Conservation (phyloP, 2,329 filamentous ascomycete species). For the Chaetomium strumarium region DNA sequence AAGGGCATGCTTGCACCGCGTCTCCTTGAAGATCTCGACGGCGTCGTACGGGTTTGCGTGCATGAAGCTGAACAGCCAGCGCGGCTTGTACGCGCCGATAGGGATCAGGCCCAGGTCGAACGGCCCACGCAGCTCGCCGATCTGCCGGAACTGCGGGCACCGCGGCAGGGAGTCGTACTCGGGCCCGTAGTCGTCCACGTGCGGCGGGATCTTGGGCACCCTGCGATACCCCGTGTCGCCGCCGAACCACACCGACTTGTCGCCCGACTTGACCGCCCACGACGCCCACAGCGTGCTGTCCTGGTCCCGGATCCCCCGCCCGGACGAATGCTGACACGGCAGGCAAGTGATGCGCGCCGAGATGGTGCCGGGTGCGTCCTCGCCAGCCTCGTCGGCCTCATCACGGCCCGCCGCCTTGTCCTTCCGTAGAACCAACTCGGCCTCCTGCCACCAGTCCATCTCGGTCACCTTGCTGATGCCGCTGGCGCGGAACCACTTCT, state of each 20-base stretch:
- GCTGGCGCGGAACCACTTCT: slow-evolving; percentile 68
- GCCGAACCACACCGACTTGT: slow-evolving; percentile 77
- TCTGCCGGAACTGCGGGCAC: slow-evolving; percentile 80
- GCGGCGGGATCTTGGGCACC: slow-evolving; percentile 59
- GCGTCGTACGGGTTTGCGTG: slow-evolving; percentile 83
- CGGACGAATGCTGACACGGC: slow-evolving; percentile 78
- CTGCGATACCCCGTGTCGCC: slow-evolving; percentile 87
- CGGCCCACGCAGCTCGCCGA: slow-evolving; percentile 72
- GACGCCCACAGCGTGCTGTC: slow-evolving; percentile 79
- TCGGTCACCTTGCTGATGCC: slow-evolving; percentile 77
- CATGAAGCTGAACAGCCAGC: slow-evolving; percentile 68
- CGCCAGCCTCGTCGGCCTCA: slow-evolving; percentile 25
- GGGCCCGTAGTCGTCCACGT: slow-evolving; percentile 63
- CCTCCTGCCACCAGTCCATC: slow-evolving; percentile 91
- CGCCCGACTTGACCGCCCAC: slow-evolving; percentile 71
- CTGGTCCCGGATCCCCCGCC: slow-evolving; percentile 62
- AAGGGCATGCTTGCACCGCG: slow-evolving; percentile 68
- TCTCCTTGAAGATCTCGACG: slow-evolving; percentile 85
- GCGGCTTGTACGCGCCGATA: slow-evolving; percentile 80
- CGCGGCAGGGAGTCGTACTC: slow-evolving; percentile 61
- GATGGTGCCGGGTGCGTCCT: slow-evolving; percentile 44
- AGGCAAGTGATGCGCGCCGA: slow-evolving; percentile 69
- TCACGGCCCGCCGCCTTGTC: slow-evolving; percentile 17
- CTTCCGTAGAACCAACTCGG: slow-evolving; percentile 57
- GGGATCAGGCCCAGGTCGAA: slow-evolving; percentile 91